Conservation (phyloP, 179 eudicot genomes). For the Amaranthus tricolor region DNA sequence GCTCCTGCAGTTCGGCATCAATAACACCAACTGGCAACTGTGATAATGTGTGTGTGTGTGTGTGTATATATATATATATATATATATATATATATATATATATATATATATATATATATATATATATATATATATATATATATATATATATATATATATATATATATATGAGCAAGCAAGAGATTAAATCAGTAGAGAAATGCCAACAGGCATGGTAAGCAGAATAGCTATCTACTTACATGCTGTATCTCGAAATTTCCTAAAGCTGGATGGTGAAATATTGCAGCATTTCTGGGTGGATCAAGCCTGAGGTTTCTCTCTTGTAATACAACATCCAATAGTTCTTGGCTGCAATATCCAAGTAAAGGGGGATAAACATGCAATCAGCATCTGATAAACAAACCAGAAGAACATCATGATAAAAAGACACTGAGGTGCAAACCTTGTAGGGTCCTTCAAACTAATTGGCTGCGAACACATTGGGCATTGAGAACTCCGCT, state of each 20-base stretch:
- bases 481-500: conserved; percentile 96
- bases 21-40: conserved; percentile 71
- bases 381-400: no score
- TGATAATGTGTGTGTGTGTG: no score
- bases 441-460: conserved; percentile 76
- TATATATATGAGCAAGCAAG: conserved; percentile 2
- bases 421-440: conserved; percentile 14
- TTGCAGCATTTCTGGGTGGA: conserved; percentile 75
- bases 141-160: no score
- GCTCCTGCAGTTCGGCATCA: conserved; percentile 86
- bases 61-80: no score
- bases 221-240: conserved; percentile 38
- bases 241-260: conserved; percentile 94
- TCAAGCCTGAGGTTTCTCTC: conserved; percentile 68
- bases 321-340: conserved; percentile 82
- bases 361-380: no score
- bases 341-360: conserved; percentile 70
- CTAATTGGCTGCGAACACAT: conserved; percentile 96
- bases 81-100: no score
- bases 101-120: no score
- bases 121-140: no score
- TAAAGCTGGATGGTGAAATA: conserved; percentile 90
- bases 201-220: neutral
- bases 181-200: neutral
- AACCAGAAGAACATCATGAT: conserved; percentile 7